These are phyloP conservation scores for Termitomyces sp. DNA, from an alignment of 768 basidiomycete species.

Conservation along the genomic window DNA sequence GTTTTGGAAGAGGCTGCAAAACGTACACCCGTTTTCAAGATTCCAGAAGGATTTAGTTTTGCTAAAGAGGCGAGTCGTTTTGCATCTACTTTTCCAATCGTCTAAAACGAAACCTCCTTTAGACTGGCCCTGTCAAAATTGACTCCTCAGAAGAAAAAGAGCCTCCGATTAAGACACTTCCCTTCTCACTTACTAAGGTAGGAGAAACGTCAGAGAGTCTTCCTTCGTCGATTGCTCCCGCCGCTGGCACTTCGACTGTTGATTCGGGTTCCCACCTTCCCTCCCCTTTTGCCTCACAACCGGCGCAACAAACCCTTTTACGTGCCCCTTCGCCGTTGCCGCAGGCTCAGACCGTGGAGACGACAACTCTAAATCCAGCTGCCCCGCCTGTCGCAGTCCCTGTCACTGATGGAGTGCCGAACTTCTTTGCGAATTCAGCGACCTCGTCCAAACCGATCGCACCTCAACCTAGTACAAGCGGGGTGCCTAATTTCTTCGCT, in stretches of 20 bases:
- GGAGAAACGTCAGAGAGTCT: slow-evolving; percentile 14
- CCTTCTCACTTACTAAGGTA: slow-evolving; percentile 55
- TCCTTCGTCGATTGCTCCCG: neutral
- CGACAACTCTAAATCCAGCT: neutral
- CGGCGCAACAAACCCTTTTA: neutral
- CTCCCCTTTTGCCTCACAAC: neutral
- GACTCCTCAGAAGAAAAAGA: slow-evolving; percentile 48
- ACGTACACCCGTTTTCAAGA: slow-evolving; percentile 50
- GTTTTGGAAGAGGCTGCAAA: slow-evolving; percentile 51
- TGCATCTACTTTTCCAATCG: neutral
- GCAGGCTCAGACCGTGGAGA: neutral
- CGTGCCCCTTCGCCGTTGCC: neutral
- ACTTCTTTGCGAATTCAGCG: slow-evolving; percentile 1
- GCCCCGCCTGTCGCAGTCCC: neutral
- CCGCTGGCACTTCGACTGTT: neutral
- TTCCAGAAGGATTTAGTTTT: slow-evolving; percentile 63
- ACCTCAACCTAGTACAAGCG: neutral
- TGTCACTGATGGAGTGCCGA: neutral
- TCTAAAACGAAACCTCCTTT: slow-evolving; percentile 9
- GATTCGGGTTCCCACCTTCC: neutral
- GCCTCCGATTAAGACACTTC: slow-evolving; percentile 58
- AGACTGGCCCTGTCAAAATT: slow-evolving; percentile 31
- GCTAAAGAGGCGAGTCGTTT: slow-evolving; percentile 46
- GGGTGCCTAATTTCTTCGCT: slow-evolving; percentile 63
- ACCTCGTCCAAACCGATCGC: neutral